A percentile compares a stretch with the other conserved stretches of the same genome.
phyloP scores from a whole-genome alignment of 441 rosid genomes.

The Macaranga tanarius region DNA sequence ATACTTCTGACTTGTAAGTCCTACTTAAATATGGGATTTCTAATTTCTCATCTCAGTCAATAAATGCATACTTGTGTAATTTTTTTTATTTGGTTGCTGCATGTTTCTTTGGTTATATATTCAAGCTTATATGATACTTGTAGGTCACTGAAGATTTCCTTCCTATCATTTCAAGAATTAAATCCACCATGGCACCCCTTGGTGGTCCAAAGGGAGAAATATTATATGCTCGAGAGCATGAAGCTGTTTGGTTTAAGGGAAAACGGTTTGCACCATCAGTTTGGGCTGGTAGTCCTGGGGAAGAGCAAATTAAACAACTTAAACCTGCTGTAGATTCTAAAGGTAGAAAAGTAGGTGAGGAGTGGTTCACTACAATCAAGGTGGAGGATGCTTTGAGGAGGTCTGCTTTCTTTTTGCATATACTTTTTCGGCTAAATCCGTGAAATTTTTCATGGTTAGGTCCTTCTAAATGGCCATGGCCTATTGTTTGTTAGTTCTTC shows the following conservation, averaged over 20 bases:
- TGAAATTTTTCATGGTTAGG: not conserved
- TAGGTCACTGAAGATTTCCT: slow-evolving; percentile 83
- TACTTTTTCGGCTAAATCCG: not conserved
- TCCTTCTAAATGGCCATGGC: not conserved
- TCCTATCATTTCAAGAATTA: slow-evolving; percentile 78
- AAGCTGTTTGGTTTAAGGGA: slow-evolving; percentile 97
- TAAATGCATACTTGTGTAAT: not conserved
- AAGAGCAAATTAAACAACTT: slow-evolving; percentile 91
- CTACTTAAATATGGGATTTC: not conserved
- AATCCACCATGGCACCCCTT: slow-evolving; percentile 69
- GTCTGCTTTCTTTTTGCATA: slow-evolving; percentile 30
- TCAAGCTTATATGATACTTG: slow-evolving; percentile 21
- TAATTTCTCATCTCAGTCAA: not conserved
- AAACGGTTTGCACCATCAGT: slow-evolving; percentile 72
- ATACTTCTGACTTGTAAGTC: not conserved
- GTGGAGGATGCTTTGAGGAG: slow-evolving; percentile 84
- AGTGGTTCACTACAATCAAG: slow-evolving; percentile 86
- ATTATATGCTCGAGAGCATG: slow-evolving; percentile 86
- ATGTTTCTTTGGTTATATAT: not conserved
- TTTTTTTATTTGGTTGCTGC: not conserved
- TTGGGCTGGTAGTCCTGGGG: slow-evolving; percentile 92
- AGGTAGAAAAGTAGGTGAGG: slow-evolving; percentile 97
- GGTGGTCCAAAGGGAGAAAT: slow-evolving; percentile 92
- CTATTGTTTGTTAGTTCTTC: not conserved
- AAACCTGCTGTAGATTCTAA: slow-evolving; percentile 85